phyloP scores from a whole-genome alignment of 306 rosid genomes.

The Leucaena leucocephala region DNA sequence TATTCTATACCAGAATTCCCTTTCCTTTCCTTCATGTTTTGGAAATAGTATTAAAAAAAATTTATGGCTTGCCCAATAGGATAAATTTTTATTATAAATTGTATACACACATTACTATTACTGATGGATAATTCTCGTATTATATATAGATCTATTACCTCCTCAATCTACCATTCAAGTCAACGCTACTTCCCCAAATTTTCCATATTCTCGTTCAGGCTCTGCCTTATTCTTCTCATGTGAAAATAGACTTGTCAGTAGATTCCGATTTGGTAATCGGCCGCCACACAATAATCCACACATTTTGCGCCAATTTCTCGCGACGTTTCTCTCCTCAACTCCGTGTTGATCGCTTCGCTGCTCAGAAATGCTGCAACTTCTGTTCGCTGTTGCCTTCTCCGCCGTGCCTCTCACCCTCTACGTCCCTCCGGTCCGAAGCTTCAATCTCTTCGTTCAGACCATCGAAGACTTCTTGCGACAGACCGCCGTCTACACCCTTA shows the following conservation, averaged over 20 bases:
- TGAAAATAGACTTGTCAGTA: not conserved
- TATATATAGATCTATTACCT: not conserved
- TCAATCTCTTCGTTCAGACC: slow-evolving; percentile 67
- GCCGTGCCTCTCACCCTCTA: slow-evolving; percentile 86
- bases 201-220: no score
- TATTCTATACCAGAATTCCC: not conserved
- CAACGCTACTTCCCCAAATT: not conserved
- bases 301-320: not conserved
- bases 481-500: slow-evolving; percentile 46
- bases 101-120: not conserved
- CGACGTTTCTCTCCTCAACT: not conserved
- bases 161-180: not conserved
- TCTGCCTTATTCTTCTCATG: not conserved
- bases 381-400: slow-evolving; percentile 88
- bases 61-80: no score
- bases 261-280: not conserved
- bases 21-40: no score
- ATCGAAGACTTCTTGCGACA: slow-evolving; percentile 54
- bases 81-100: no score
- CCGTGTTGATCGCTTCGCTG: not conserved
- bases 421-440: slow-evolving; percentile 85
- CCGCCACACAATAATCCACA: not conserved
- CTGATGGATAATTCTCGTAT: no score
- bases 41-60: no score
- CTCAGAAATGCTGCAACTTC: slow-evolving; percentile 64